These are phyloP conservation scores for Boletus holoroseus DNA, from an alignment of 1,284 basidiomycete genomes.

Conservation along the genomic window DNA sequence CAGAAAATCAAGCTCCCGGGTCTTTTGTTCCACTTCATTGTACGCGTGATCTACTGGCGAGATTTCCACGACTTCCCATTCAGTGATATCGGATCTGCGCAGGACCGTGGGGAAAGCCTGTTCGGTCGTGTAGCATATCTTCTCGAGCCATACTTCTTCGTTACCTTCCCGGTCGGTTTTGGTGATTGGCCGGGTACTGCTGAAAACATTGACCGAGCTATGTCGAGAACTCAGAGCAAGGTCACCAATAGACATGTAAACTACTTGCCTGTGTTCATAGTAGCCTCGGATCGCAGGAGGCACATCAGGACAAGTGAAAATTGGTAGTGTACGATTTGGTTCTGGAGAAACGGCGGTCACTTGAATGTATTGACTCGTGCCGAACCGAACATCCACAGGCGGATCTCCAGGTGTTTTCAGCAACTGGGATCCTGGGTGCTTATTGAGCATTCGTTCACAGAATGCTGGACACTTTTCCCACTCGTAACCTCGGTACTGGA, in stretches of 20 bases:
- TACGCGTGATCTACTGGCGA: slow-evolving; percentile 86
- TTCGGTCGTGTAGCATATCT: slow-evolving; percentile 81
- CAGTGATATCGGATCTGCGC: slow-evolving; percentile 85
- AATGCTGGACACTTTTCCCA: slow-evolving; percentile 87
- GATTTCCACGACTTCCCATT: slow-evolving; percentile 69
- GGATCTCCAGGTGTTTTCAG: slow-evolving; percentile 75
- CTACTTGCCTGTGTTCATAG: slow-evolving; percentile 73
- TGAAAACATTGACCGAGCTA: slow-evolving; percentile 80
- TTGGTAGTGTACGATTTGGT: slow-evolving; percentile 70
- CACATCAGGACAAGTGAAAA: slow-evolving; percentile 85
- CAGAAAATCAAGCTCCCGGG: slow-evolving; percentile 67
- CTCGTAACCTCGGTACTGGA: slow-evolving; percentile 82
- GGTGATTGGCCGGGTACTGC: slow-evolving; percentile 65
- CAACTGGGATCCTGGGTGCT: slow-evolving; percentile 83
- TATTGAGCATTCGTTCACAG: slow-evolving; percentile 89
- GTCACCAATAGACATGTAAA: neutral
- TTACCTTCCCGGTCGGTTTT: slow-evolving; percentile 55
- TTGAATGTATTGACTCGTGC: slow-evolving; percentile 83
- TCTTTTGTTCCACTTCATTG: slow-evolving; percentile 72
- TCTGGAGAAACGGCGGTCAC: slow-evolving; percentile 84
- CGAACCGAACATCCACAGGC: slow-evolving; percentile 73
- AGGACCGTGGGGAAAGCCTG: slow-evolving; percentile 91
- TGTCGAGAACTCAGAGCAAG: neutral
- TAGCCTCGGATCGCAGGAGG: slow-evolving; percentile 77
- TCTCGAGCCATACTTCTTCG: slow-evolving; percentile 86